Evolutionary conservation across 2,329 filamentous ascomycete species (phyloP).

Genomic region (Ciborinia camelliae): DNA sequence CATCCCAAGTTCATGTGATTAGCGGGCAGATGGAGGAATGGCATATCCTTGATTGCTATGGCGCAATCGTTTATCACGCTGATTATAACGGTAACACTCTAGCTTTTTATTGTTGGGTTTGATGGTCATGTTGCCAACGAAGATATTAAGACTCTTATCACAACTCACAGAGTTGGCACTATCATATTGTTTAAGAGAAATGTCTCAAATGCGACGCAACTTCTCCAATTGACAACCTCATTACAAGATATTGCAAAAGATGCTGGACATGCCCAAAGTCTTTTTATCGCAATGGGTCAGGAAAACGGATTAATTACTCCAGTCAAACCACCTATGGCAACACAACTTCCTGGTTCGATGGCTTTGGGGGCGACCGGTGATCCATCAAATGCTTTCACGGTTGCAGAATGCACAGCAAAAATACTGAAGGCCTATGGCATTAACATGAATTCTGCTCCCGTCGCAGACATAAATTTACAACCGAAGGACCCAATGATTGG

Average conservation of each 20-base stretch:
- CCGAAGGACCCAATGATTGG: constrained; percentile 45
- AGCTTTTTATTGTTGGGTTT: constrained; percentile 47
- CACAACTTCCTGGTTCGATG: constrained; percentile 44
- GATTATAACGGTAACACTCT: background rate
- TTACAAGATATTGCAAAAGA: constrained; percentile 42
- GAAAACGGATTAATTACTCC: constrained; percentile 46
- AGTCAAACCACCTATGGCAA: constrained; percentile 41
- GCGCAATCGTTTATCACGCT: background rate
- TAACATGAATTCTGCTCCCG: constrained; percentile 46
- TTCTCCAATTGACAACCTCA: constrained; percentile 39
- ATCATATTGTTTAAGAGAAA: constrained; percentile 45
- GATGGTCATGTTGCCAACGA: constrained; percentile 40
- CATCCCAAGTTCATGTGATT: background rate
- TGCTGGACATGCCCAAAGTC: constrained; percentile 41
- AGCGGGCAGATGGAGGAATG: background rate
- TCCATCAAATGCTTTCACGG: constrained; percentile 38
- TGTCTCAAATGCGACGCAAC: constrained; percentile 40
- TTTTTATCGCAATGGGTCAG: constrained; percentile 46
- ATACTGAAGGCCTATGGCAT: constrained; percentile 41
- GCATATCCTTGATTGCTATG: background rate
- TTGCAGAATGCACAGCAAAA: constrained; percentile 41
- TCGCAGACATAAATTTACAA: constrained; percentile 45
- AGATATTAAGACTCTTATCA: constrained; percentile 44
- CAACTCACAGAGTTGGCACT: constrained; percentile 41
- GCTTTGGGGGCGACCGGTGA: constrained; percentile 42